phyloP scores from a whole-genome alignment of 2,329 filamentous ascomycete species.

The Didymella arachidicola region DNA sequence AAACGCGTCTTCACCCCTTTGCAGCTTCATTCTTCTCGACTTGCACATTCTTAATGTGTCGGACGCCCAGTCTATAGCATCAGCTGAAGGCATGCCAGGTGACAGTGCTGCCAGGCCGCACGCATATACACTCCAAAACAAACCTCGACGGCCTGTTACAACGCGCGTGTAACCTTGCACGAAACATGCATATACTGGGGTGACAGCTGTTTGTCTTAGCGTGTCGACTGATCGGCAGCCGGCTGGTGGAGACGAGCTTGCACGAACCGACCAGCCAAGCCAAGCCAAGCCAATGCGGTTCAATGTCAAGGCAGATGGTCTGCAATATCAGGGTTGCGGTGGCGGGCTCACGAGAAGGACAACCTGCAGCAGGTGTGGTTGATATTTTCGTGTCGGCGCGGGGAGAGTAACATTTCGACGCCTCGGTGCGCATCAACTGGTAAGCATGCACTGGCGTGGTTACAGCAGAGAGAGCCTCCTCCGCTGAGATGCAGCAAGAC shows the following conservation, averaged over 20 bases:
- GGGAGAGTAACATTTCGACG: slow-evolving; percentile 41
- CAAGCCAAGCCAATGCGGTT: slow-evolving; percentile 5
- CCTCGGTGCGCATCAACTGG: slow-evolving; percentile 26
- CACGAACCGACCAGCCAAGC: slow-evolving; percentile 8
- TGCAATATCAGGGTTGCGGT: slow-evolving; percentile 12
- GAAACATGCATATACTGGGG: slow-evolving; percentile 37
- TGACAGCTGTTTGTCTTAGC: slow-evolving; percentile 49
- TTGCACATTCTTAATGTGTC: slow-evolving; percentile 19
- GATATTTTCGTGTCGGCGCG: slow-evolving; percentile 19
- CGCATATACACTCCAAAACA: slow-evolving; percentile 23
- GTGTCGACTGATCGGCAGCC: slow-evolving; percentile 17
- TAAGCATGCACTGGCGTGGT: slow-evolving; percentile 20
- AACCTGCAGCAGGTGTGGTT: background rate
- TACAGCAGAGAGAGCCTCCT: slow-evolving; percentile 31
- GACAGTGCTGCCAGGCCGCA: slow-evolving; percentile 9
- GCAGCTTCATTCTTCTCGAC: slow-evolving; percentile 16
- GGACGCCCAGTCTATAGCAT: background rate
- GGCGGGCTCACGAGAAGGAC: slow-evolving; percentile 12
- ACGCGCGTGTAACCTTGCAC: slow-evolving; percentile 31
- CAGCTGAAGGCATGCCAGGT: slow-evolving; percentile 5
- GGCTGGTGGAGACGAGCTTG: slow-evolving; percentile 15
- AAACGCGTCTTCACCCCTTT: slow-evolving; percentile 13
- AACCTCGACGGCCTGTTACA: slow-evolving; percentile 15
- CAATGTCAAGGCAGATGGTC: slow-evolving; percentile 3
- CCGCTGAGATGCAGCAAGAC: slow-evolving; percentile 37